Evolutionary conservation across 1,139 yeast species (phyloP).

Genomic region (Saccharomyces hybrid): DNA sequence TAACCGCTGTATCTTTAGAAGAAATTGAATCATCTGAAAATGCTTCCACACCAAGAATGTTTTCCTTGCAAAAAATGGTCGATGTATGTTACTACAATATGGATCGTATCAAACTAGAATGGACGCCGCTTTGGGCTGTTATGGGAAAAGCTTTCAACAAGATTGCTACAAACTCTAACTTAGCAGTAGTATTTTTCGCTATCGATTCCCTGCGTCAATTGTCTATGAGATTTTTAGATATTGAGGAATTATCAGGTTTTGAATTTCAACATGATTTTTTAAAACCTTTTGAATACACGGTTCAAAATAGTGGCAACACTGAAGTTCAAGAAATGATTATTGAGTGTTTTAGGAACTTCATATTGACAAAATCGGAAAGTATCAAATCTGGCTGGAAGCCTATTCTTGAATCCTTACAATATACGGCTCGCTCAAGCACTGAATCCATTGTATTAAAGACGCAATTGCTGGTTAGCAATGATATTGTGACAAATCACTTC

Average conservation of each 20-base stretch:
- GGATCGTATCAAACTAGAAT: conserved; percentile 92
- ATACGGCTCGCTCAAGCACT: conserved; percentile 32
- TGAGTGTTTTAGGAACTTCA: conserved; percentile 83
- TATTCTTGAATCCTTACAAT: conserved; percentile 62
- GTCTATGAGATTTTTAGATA: conserved; percentile 83
- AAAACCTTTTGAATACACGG: conserved; percentile 80
- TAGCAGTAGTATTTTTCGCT: conserved; percentile 79
- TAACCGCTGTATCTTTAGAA: conserved; percentile 79
- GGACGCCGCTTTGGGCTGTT: conserved; percentile 93
- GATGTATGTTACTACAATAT: conserved; percentile 97
- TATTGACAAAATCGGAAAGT: conserved; percentile 61
- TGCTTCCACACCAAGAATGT: conserved; percentile 78
- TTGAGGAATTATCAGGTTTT: conserved; percentile 91
- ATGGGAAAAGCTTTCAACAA: conserved; percentile 86
- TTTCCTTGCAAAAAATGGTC: conserved; percentile 88
- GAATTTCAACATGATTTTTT: conserved; percentile 92
- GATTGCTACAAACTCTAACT: conserved; percentile 72
- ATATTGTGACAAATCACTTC: conserved; percentile 55
- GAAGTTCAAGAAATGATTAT: conserved; percentile 85
- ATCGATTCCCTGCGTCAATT: conserved; percentile 89
- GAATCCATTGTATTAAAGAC: conserved; percentile 59
- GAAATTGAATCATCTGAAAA: conserved; percentile 87
- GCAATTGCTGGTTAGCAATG: conserved; percentile 49
- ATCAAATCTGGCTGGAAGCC: conserved; percentile 96
- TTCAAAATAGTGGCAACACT: conserved; percentile 55